Conservation (phyloP, 352 stramenopile species). For the Phytophthora constricta region DNA sequence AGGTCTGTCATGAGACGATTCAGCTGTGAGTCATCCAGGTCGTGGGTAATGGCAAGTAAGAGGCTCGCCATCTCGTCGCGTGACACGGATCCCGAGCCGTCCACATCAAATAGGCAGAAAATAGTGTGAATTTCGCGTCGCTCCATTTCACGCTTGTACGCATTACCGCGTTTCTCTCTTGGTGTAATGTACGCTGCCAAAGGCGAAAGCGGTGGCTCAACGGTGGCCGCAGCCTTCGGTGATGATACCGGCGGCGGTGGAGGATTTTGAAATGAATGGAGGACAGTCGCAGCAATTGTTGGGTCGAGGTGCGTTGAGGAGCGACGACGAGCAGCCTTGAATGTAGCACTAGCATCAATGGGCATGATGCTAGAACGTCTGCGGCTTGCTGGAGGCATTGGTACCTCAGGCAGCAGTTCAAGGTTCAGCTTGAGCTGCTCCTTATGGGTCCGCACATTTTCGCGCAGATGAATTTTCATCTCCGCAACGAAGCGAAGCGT, state of each 20-base stretch:
- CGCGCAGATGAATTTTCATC: slow-evolving; percentile 80
- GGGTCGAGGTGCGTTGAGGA: slow-evolving; percentile 26
- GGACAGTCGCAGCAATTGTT: slow-evolving; percentile 18
- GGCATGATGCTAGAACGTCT: slow-evolving; percentile 27
- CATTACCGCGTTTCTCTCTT: slow-evolving; percentile 56
- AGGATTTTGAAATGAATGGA: slow-evolving; percentile 25
- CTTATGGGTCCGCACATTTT: slow-evolving; percentile 45
- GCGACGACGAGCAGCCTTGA: slow-evolving; percentile 32
- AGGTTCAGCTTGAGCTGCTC: slow-evolving; percentile 21
- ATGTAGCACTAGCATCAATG: slow-evolving; percentile 33
- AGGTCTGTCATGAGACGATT: slow-evolving; percentile 67
- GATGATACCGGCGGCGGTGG: slow-evolving; percentile 13
- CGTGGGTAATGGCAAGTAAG: slow-evolving; percentile 66
- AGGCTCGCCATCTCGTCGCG: slow-evolving; percentile 67
- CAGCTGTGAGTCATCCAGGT: slow-evolving; percentile 66
- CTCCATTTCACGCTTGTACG: slow-evolving; percentile 67
- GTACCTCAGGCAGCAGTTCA: slow-evolving; percentile 29
- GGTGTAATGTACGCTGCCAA: slow-evolving; percentile 52
- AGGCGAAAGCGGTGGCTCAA: slow-evolving; percentile 54
- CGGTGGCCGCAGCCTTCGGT: slow-evolving; percentile 4
- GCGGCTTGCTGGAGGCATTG: slow-evolving; percentile 14
- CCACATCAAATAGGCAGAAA: slow-evolving; percentile 72
- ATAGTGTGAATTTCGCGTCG: slow-evolving; percentile 76
- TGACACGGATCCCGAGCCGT: slow-evolving; percentile 66
- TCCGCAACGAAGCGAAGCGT: slow-evolving; percentile 80